Base-by-base conservation (phyloP, 805 yeast genomes). In the Vanderwaltozyma yarrowii region DNA sequence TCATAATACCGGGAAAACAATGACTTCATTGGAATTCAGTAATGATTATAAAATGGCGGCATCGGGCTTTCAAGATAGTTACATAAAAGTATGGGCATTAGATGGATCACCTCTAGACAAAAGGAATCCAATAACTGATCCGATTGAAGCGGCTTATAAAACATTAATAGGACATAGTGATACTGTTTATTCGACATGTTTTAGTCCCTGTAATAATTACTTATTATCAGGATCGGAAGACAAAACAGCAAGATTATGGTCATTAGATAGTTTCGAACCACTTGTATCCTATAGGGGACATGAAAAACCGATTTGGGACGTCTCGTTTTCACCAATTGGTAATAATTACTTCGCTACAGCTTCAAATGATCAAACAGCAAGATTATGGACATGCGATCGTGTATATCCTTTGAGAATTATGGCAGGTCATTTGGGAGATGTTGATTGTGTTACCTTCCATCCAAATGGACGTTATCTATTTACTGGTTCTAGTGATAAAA, bases 321-420 rank as follows among this genome's bases (percentile, higher is more conserved):
- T 92, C 5, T 74, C 80, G 49, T 89, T 85, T 54, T 79, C 95
- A 2, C 97, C 98, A 2, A 66, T 82, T 50, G 97, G 98, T 7
- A 97, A 89, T 62, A 37, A 89, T 61, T 92, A 92, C 62, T 92
- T 92, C 61, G 96, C 92, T 13, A 87, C 96, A 0, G 96, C 92
- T 0, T 85, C 96, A 2, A 95, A 87, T 55, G 98, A 92, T 56
- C 96, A 87, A 58, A 92, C 98, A 0, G 97, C 97, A 1, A 73
- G 96, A 45, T 68, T 92, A 39, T 92, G 98, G 98, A 86, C 95
- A 18, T 86, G 95, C 50, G 98, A 92, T 59, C 98, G 92, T 61
- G 86, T 92, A 32, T 87, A 92, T 58, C 96, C 98, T 26, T 67
- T 92, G 50, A 71, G 98, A 49, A 83, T 92, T 20, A 87, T 92